phyloP scores from a whole-genome alignment of 306 rosid genomes.

The Urtica urens region DNA sequence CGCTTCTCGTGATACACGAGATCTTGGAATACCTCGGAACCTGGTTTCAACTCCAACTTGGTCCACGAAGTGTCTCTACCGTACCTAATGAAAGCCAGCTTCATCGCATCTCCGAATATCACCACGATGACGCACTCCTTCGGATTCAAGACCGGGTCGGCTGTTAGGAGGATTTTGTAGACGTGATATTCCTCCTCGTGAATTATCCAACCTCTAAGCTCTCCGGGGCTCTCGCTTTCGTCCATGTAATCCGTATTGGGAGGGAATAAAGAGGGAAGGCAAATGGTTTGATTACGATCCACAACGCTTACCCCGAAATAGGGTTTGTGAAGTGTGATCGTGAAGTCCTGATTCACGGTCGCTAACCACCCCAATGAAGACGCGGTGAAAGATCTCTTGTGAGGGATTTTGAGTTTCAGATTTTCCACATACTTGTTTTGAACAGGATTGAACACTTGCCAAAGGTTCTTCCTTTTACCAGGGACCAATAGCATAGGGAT shows the following conservation, averaged over 20 bases:
- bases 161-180: too few species aligned
- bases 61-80: neutral
- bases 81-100: neutral
- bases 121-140: neutral
- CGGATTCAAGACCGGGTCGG: neutral
- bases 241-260: too few species aligned
- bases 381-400: neutral
- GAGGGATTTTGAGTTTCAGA: neutral
- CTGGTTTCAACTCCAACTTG: neutral
- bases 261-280: neutral
- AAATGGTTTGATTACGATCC: neutral
- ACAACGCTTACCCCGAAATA: neutral
- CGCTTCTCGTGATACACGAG: neutral
- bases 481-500: neutral
- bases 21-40: neutral
- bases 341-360: neutral
- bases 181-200: neutral
- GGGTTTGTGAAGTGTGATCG: neutral
- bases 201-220: neutral
- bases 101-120: neutral
- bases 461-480: neutral
- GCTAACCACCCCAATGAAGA: slow-evolving; percentile 7
- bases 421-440: neutral
- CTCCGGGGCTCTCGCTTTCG: neutral
- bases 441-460: neutral